Evolutionary conservation across 1,284 basidiomycete genomes (phyloP).

Genomic region (Cryptococcus amylolentus): DNA sequence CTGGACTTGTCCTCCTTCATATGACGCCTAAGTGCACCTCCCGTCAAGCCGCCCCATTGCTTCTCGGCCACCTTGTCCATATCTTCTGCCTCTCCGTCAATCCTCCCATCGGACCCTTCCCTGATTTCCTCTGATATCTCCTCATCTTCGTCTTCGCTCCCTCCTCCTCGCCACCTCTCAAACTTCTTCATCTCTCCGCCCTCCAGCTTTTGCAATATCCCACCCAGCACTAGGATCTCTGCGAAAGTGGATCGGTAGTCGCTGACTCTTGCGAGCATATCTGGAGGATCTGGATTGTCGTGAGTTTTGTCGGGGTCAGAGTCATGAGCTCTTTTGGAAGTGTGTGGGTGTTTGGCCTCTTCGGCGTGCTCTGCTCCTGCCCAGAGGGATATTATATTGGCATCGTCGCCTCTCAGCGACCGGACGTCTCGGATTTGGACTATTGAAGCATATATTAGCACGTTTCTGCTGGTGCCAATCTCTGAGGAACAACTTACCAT

Average conservation of each 20-base stretch:
- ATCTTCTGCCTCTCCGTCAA: slow-evolving; percentile 6
- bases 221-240: slow-evolving; percentile 43
- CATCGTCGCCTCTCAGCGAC: slow-evolving; percentile 27
- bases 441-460: slow-evolving; percentile 1
- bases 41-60: slow-evolving; percentile 20
- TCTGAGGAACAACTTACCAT: slow-evolving; percentile 24
- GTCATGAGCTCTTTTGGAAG: not conserved
- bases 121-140: slow-evolving; percentile 1
- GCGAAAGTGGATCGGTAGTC: slow-evolving; percentile 48
- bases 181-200: slow-evolving; percentile 43
- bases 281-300: slow-evolving; percentile 4
- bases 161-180: slow-evolving; percentile 33
- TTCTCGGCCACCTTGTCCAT: slow-evolving; percentile 15
- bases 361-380: slow-evolving; percentile 12
- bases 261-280: slow-evolving; percentile 31
- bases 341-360: not conserved
- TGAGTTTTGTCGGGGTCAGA: not conserved
- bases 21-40: not conserved
- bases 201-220: slow-evolving; percentile 44
- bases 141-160: not conserved
- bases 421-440: slow-evolving; percentile 42
- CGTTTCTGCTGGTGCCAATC: not conserved
- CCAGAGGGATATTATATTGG: slow-evolving; percentile 27
- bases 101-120: not conserved
- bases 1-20: not conserved